Percentiles rank a stretch among this genome's conserved stretches.
Evolutionary conservation across 208 protist species (phyloP).

Genomic region (Acanthamoeba healyi): DNA sequence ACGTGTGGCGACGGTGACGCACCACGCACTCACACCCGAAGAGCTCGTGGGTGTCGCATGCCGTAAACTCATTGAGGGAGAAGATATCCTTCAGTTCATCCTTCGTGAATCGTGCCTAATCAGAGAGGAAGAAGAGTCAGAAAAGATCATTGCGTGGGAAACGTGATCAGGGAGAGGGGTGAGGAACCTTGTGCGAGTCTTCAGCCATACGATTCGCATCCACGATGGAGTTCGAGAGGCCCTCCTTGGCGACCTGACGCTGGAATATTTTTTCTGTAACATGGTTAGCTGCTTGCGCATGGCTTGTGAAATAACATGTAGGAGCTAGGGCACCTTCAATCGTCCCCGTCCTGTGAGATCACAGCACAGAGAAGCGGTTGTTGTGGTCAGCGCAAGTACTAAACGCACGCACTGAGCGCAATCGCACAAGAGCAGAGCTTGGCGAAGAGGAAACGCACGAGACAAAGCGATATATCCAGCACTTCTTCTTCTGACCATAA

Average conservation of each 20-base stretch:
- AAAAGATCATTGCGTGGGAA: not conserved
- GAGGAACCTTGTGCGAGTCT: slow-evolving; percentile 56
- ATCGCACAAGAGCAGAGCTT: not conserved
- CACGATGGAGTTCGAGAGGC: slow-evolving; percentile 90
- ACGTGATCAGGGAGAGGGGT: not conserved
- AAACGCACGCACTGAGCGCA: too few relatives aligned
- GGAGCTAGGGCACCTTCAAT: slow-evolving; percentile 87
- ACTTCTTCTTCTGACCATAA: slow-evolving; percentile 95
- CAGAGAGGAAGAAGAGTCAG: not conserved
- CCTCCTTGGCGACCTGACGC: slow-evolving; percentile 97
- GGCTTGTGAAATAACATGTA: not conserved
- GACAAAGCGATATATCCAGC: slow-evolving; percentile 86
- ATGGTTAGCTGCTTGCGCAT: not conserved
- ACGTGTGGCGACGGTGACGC: too few relatives aligned
- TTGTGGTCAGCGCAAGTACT: too few relatives aligned
- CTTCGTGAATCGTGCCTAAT: slow-evolving; percentile 92
- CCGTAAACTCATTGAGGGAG: slow-evolving; percentile 92
- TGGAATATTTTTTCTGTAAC: slow-evolving; percentile 98
- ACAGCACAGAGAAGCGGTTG: too few relatives aligned
- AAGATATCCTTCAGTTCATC: slow-evolving; percentile 96
- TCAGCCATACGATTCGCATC: slow-evolving; percentile 65
- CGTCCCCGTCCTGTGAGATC: slow-evolving; percentile 92
- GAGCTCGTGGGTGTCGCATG: slow-evolving; percentile 96
- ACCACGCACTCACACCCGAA: slow-evolving; percentile 91
- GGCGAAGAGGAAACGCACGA: not conserved